A percentile compares a stretch with the other conserved stretches of the same genome.
Evolutionary conservation across 1,139 yeast species (phyloP).

Genomic region (Pichia terricola): DNA sequence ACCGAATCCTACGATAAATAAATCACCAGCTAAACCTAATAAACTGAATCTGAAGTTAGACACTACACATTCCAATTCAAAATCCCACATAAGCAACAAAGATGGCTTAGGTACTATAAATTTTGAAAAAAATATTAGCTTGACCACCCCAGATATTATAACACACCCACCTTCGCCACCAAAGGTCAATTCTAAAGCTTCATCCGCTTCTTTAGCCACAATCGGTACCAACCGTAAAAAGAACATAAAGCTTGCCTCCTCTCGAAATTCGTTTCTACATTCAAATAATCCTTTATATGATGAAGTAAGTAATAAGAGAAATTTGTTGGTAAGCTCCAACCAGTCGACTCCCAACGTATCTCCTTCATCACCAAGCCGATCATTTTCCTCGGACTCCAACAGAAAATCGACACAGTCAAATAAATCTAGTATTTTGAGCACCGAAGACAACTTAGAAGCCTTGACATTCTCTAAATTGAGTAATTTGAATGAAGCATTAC

Average conservation of each 20-base stretch:
- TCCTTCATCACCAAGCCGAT: background rate
- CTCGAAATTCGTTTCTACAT: constrained; percentile 4
- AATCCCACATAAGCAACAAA: background rate
- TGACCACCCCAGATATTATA: constrained; percentile 1
- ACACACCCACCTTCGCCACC: background rate
- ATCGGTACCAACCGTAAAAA: too few relatives aligned
- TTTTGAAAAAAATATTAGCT: too few relatives aligned
- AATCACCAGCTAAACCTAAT: background rate
- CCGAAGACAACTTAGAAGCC: too few relatives aligned
- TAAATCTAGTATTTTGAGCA: too few relatives aligned
- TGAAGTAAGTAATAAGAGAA: constrained; percentile 13
- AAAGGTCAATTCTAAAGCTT: background rate
- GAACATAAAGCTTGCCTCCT: constrained; percentile 2
- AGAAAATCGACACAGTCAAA: too few relatives aligned
- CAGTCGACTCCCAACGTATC: background rate
- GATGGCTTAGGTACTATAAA: too few relatives aligned
- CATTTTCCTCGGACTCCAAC: background rate
- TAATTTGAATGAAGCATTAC: too few relatives aligned
- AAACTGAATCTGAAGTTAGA: background rate
- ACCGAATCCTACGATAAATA: too few relatives aligned
- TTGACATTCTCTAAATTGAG: too few relatives aligned
- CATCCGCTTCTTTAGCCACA: too few relatives aligned
- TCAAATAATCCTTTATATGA: constrained; percentile 11
- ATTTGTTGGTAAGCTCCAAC: background rate
- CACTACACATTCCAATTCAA: too few relatives aligned